Evolutionary conservation across 2,329 filamentous ascomycete species (phyloP).

Genomic region (Emericellopsis atlantica): DNA sequence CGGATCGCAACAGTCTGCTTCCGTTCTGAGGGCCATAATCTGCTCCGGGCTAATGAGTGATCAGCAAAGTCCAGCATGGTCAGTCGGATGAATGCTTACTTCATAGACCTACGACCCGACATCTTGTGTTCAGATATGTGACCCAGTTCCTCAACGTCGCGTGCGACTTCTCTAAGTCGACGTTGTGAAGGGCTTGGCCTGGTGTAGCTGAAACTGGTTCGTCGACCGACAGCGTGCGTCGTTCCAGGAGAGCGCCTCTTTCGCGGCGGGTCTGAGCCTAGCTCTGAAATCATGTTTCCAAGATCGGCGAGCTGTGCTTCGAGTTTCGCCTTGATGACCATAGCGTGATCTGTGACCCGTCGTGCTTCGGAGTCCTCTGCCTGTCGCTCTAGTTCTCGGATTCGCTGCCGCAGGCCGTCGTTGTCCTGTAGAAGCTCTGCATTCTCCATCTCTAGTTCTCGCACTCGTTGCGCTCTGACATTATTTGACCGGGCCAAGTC

Average conservation of each 20-base stretch:
- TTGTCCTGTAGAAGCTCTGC: constrained; percentile 69
- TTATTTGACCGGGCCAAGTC: constrained; percentile 74
- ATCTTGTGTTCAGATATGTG: constrained; percentile 57
- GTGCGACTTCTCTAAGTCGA: constrained; percentile 41
- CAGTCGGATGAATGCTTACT: constrained; percentile 29
- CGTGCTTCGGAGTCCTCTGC: constrained; percentile 47
- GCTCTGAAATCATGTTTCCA: constrained; percentile 49
- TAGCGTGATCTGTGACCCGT: constrained; percentile 51
- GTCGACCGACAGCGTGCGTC: constrained; percentile 25
- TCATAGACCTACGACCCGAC: constrained; percentile 55
- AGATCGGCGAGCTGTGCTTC: constrained; percentile 63
- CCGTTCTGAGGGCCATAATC: constrained; percentile 40
- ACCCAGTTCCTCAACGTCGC: constrained; percentile 37
- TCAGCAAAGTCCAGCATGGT: constrained; percentile 12
- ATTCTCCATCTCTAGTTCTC: constrained; percentile 63
- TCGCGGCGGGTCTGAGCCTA: constrained; percentile 48
- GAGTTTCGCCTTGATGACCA: constrained; percentile 57
- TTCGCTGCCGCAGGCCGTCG: constrained; percentile 56
- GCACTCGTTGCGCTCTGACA: constrained; percentile 63
- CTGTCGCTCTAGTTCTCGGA: constrained; percentile 57
- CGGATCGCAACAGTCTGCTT: constrained; percentile 23
- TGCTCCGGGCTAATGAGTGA: constrained; percentile 39
- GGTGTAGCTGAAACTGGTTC: constrained; percentile 24
- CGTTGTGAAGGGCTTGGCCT: constrained; percentile 39
- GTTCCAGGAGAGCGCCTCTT: constrained; percentile 30